Percentiles rank a stretch among this genome's conserved stretches.
Evolutionary conservation across 768 basidiomycete genomes (phyloP).

Genomic region (Suillus discolor): DNA sequence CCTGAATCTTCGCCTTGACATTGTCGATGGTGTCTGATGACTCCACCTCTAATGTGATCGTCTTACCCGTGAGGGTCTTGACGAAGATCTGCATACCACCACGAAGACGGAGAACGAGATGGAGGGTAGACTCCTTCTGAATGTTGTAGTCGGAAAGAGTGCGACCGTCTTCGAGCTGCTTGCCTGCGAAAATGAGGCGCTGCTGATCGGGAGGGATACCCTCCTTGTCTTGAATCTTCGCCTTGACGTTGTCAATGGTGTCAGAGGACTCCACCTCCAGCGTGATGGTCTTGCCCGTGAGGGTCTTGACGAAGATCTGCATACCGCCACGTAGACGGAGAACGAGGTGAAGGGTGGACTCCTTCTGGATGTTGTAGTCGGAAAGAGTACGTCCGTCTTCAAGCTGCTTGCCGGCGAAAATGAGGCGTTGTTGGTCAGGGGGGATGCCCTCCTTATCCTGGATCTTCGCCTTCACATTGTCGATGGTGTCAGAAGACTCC

Average conservation of each 20-base stretch:
- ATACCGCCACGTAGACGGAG: conserved; percentile 88
- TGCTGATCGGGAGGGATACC: conserved; percentile 86
- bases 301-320: conserved; percentile 89
- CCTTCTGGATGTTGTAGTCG: conserved; percentile 92
- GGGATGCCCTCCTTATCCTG: conserved; percentile 92
- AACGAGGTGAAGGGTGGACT: conserved; percentile 74
- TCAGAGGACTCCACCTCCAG: conserved; percentile 92
- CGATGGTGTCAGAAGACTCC: conserved; percentile 87
- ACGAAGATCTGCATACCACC: conserved; percentile 76
- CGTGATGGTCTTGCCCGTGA: conserved; percentile 92
- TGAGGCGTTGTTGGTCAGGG: conserved; percentile 88
- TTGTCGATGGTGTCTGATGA: conserved; percentile 78
- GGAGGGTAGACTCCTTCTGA: conserved; percentile 84
- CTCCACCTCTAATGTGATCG: conserved; percentile 76
- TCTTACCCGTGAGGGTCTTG: conserved; percentile 76
- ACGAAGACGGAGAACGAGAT: conserved; percentile 69
- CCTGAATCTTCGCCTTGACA: conserved; percentile 77
- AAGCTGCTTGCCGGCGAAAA: conserved; percentile 91
- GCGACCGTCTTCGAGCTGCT: conserved; percentile 93
- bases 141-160: conserved; percentile 93
- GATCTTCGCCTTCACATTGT: conserved; percentile 90
- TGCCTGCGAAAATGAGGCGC: conserved; percentile 90
- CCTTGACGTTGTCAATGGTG: conserved; percentile 92
- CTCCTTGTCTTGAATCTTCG: conserved; percentile 85
- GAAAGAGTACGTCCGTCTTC: conserved; percentile 91